phyloP scores from a whole-genome alignment of 2,329 filamentous ascomycete genomes.

The Aspergillus sp. region DNA sequence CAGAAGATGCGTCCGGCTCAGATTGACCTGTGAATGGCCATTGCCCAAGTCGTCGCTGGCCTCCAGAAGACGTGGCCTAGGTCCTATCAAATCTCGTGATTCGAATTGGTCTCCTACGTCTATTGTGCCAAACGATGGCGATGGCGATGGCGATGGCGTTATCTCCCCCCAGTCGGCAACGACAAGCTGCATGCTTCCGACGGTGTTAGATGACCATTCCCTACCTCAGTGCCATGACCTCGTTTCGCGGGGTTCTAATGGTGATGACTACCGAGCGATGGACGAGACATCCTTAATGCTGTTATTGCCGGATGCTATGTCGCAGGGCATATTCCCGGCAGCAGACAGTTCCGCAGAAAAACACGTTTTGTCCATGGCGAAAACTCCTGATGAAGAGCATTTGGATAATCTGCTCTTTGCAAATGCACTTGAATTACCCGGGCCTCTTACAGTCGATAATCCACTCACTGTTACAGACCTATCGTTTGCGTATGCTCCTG shows the following conservation, averaged over 20 bases:
- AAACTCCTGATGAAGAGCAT: not conserved
- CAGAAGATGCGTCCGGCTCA: conserved; percentile 9
- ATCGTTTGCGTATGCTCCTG: not conserved
- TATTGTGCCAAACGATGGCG: not conserved
- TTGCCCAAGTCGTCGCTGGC: conserved; percentile 5
- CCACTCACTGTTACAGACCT: not conserved
- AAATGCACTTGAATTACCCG: not conserved
- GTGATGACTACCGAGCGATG: not conserved
- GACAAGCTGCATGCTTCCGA: too few relatives aligned
- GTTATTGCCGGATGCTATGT: not conserved
- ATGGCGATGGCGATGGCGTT: not conserved
- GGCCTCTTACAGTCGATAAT: not conserved
- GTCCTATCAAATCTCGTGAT: conserved; percentile 11
- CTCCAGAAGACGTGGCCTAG: conserved; percentile 10
- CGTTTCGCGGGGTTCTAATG: not conserved
- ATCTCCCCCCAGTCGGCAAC: too few relatives aligned
- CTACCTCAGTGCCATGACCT: not conserved
- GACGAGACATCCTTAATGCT: not conserved
- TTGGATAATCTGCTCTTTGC: not conserved
- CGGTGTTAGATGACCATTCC: too few relatives aligned
- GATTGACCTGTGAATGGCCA: conserved; percentile 10
- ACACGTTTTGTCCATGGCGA: not conserved
- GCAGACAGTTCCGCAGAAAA: not conserved
- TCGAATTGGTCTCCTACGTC: conserved; percentile 4
- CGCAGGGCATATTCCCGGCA: not conserved